These are phyloP conservation scores for Trypanosomatidae sp. DNA, from an alignment of 208 protist genomes.

Conservation along the genomic window DNA sequence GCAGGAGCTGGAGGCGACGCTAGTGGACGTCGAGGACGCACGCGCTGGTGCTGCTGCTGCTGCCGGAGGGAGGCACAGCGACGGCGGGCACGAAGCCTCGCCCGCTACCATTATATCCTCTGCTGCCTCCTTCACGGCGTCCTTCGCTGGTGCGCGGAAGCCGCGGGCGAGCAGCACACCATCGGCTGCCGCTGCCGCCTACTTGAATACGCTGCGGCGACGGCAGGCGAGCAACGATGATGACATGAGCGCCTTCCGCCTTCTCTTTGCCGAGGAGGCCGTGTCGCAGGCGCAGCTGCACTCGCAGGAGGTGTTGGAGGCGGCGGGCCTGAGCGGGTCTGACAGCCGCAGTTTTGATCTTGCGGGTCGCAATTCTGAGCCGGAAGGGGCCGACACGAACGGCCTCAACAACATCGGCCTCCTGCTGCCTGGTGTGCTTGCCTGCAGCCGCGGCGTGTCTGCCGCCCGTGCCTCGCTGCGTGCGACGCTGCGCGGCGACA, in stretches of 20 bases:
- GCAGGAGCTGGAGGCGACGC: too few relatives aligned
- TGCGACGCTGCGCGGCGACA: conserved; percentile 43
- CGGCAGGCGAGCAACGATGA: conserved; percentile 23
- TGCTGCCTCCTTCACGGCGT: too few relatives aligned
- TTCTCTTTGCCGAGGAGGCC: conserved; percentile 38
- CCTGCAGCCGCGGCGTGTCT: conserved; percentile 33
- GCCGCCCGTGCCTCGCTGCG: conserved; percentile 43
- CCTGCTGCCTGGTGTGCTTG: conserved; percentile 28
- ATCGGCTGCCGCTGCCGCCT: too few relatives aligned
- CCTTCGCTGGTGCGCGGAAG: too few relatives aligned
- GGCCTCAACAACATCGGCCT: conserved; percentile 26
- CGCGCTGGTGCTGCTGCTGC: too few relatives aligned
- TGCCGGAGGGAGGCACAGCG: too few relatives aligned
- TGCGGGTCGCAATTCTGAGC: too few relatives aligned
- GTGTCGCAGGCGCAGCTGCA: conserved; percentile 41
- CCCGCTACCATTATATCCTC: too few relatives aligned
- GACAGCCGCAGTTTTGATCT: neutral
- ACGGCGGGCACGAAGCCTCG: too few relatives aligned
- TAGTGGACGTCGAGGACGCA: too few relatives aligned
- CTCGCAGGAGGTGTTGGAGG: conserved; percentile 22
- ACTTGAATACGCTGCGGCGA: conserved; percentile 1
- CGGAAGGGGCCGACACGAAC: conserved; percentile 9
- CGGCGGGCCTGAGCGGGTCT: conserved; percentile 1
- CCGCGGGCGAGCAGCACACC: too few relatives aligned
- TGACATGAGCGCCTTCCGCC: conserved; percentile 41